Conservation (phyloP, 2,329 filamentous ascomycete species). For the Xylaria sp. region DNA sequence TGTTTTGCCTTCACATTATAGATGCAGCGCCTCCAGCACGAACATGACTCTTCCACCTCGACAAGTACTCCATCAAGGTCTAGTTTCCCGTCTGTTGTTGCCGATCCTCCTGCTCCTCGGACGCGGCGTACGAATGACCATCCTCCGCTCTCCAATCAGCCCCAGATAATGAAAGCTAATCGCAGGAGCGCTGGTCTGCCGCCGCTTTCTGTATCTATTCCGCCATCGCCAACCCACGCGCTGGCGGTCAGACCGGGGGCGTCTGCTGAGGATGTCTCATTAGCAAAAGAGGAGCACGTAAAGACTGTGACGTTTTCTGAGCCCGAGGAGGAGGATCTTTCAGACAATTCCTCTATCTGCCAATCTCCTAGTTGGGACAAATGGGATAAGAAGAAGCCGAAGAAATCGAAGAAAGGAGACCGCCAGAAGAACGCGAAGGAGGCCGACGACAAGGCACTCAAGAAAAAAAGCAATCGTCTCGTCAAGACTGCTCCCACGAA, state of each 20-base stretch:
- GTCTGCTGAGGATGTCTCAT: slow-evolving; percentile 16
- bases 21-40: slow-evolving; percentile 36
- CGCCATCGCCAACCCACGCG: slow-evolving; percentile 24
- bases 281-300: slow-evolving; percentile 28
- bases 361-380: slow-evolving; percentile 60
- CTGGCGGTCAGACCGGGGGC: slow-evolving; percentile 20
- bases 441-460: slow-evolving; percentile 36
- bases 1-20: slow-evolving; percentile 30
- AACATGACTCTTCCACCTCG: slow-evolving; percentile 27
- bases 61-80: slow-evolving; percentile 28
- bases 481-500: slow-evolving; percentile 34
- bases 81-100: slow-evolving; percentile 27
- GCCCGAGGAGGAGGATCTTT: slow-evolving; percentile 33
- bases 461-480: slow-evolving; percentile 36
- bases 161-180: slow-evolving; percentile 33
- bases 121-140: slow-evolving; percentile 32
- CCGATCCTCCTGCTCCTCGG: slow-evolving; percentile 28
- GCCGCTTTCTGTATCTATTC: slow-evolving; percentile 32
- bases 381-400: slow-evolving; percentile 46
- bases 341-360: slow-evolving; percentile 49
- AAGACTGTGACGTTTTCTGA: slow-evolving; percentile 40
- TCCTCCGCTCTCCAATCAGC: slow-evolving; percentile 32
- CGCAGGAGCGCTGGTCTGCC: slow-evolving; percentile 30
- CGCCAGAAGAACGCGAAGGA: slow-evolving; percentile 39
- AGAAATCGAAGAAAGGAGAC: slow-evolving; percentile 42